Conservation (phyloP, 768 basidiomycete genomes). For the Leccinum aurantiacum region DNA sequence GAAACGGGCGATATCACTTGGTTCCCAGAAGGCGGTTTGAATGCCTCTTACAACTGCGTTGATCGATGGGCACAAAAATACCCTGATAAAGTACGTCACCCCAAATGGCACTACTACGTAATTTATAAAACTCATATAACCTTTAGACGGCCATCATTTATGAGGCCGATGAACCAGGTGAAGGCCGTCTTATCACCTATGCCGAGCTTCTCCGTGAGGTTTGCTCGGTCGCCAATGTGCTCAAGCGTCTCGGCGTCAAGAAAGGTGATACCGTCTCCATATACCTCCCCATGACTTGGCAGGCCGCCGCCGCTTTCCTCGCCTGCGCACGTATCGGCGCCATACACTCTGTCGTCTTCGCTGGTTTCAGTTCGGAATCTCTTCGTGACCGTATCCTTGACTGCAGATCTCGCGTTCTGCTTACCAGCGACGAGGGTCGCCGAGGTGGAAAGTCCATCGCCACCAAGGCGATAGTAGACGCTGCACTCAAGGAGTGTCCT, state of each 20-base stretch:
- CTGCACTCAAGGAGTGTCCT: conserved; percentile 83
- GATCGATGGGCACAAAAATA: conserved; percentile 93
- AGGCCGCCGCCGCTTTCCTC: conserved; percentile 93
- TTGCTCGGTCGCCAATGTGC: conserved; percentile 85
- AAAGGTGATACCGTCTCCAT: conserved; percentile 95
- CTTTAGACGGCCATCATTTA: conserved; percentile 91
- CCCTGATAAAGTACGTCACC: conserved; percentile 66
- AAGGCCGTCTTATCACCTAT: conserved; percentile 76
- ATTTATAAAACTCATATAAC: not conserved
- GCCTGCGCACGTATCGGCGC: conserved; percentile 97
- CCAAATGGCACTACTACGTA: not conserved
- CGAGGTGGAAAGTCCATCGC: conserved; percentile 95
- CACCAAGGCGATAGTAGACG: conserved; percentile 91
- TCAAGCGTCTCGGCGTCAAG: conserved; percentile 86
- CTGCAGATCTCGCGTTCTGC: conserved; percentile 86
- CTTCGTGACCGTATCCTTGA: conserved; percentile 91
- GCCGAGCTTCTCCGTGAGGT: conserved; percentile 88
- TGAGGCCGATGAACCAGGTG: conserved; percentile 92
- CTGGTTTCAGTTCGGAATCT: conserved; percentile 93
- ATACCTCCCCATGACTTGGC: conserved; percentile 94
- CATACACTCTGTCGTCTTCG: conserved; percentile 95
- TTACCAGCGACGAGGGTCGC: conserved; percentile 93
- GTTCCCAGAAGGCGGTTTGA: conserved; percentile 95
- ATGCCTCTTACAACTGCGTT: conserved; percentile 96
- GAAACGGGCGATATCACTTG: conserved; percentile 85